Base-by-base conservation (phyloP, 2,329 filamentous ascomycete species). In the Mollisia scopiformis region DNA sequence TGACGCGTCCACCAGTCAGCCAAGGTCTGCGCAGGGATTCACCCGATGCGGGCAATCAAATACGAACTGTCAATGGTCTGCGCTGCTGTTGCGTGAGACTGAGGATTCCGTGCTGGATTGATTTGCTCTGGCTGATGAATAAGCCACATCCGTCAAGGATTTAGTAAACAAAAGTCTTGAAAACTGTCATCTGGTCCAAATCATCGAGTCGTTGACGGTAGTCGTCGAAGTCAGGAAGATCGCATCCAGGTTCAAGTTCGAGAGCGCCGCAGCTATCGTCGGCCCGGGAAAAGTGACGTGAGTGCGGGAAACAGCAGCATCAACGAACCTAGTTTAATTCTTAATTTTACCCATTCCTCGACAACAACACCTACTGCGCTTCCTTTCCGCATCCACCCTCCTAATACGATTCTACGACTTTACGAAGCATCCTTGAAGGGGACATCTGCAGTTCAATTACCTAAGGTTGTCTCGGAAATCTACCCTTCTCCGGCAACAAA, bases 1-100 rank as follows among this genome's bases (percentile, higher is more conserved):
- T 57, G 55, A 57, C 55, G 55, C 55, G 55, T 57, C 39, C 21
- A 28, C 21, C 41, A 33, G 28, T 19, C 19, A 50, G 43, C 55
- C 53, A 54, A 39, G 30, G n/a, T 7, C 4, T 31, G 21, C 16
- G 30, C 19, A 55, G 35, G 51, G 51, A 21, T 47, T 13, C 14
- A 27, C 10, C 27, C 43, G 43, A 47, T 27, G 43, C 43, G 21
- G 43, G 43, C 8, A 23, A 16, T 50, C 41, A 50, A n/a, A 50
- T 50, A 50, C 47, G 47, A 50, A 31, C 47, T 16, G 27, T 3
- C 6, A 47, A 47, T 27, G 43, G 43, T 27, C 43, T 47, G 43
- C 2, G 19, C 21, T 43, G 6, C 39, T n/a, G 16, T 4, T 19
- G 28, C 13, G 46, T 49, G 46, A 49, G 46, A 49, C 46, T 49